These are phyloP conservation scores for Endothia cerciana DNA, from an alignment of 2,329 filamentous ascomycete genomes.

Conservation along the genomic window DNA sequence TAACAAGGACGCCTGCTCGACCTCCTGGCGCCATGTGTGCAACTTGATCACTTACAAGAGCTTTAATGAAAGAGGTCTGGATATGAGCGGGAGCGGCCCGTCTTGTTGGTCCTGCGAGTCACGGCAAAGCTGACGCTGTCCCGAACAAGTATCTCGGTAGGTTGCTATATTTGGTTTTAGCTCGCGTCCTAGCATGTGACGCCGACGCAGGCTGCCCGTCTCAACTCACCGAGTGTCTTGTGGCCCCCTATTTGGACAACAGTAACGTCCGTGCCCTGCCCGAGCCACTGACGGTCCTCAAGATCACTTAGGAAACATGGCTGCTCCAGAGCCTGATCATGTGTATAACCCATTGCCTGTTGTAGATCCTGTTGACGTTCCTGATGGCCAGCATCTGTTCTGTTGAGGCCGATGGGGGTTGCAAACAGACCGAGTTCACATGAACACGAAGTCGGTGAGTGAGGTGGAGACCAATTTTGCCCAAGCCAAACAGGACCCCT, in stretches of 20 bases:
- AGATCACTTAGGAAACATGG: constrained; percentile 20
- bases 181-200: not conserved
- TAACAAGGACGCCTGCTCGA: not conserved
- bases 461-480: constrained; percentile 5
- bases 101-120: constrained; percentile 16
- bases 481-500: constrained; percentile 10
- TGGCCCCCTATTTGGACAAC: constrained; percentile 27
- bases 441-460: constrained; percentile 17
- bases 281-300: constrained; percentile 23
- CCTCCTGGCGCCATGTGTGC: not conserved
- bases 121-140: constrained; percentile 16
- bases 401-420: constrained; percentile 15
- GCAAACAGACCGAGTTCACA: not conserved
- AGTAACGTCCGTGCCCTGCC: constrained; percentile 15
- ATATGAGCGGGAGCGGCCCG: not conserved
- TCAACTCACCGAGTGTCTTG: constrained; percentile 23
- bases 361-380: constrained; percentile 19
- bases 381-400: constrained; percentile 19
- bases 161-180: constrained; percentile 18
- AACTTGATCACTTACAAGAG: constrained; percentile 24
- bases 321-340: constrained; percentile 23
- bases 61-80: constrained; percentile 19
- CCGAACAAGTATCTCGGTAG: constrained; percentile 14
- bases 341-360: constrained; percentile 26
- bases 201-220: constrained; percentile 1